Percentiles rank a stretch among this genome's conserved stretches.
These are phyloP conservation scores for Boechera stricta DNA, from an alignment of 345 rosid genomes.

Conservation along the genomic window DNA sequence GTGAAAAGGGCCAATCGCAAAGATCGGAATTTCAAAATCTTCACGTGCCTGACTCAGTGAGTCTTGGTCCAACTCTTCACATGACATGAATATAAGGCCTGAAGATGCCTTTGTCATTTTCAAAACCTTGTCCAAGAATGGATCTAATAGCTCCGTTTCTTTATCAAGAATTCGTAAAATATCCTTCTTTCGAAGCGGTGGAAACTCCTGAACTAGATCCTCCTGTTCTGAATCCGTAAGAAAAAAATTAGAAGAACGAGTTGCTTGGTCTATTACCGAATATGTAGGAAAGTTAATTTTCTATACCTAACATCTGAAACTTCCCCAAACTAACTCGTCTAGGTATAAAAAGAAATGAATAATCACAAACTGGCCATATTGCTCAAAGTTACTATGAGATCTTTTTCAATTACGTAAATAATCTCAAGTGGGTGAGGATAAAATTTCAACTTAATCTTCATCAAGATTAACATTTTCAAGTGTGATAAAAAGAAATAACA, in stretches of 20 bases:
- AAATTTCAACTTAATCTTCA: no score
- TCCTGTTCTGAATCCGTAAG: constrained; percentile 24
- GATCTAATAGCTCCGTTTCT: constrained; percentile 25
- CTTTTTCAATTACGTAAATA: no score
- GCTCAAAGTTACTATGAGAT: no score
- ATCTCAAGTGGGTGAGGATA: no score
- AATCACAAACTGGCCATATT: no score
- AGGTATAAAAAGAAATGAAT: background rate
- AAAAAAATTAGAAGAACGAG: background rate
- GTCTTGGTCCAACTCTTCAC: constrained; percentile 65
- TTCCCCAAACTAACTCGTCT: background rate
- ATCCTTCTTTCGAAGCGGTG: constrained; percentile 40
- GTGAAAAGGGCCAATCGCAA: constrained; percentile 62
- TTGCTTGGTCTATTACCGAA: background rate
- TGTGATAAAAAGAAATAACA: no score
- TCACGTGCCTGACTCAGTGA: constrained; percentile 52
- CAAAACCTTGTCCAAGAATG: constrained; percentile 4
- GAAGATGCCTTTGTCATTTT: constrained; percentile 40
- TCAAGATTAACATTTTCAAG: no score
- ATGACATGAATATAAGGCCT: constrained; percentile 62
- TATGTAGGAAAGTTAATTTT: background rate
- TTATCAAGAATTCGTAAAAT: background rate
- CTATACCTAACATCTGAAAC: background rate
- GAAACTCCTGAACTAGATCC: constrained; percentile 34
- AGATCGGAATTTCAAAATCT: constrained; percentile 48